Evolutionary conservation across 2,329 filamentous ascomycete species (phyloP).

Genomic region (Aspergillus sp.): DNA sequence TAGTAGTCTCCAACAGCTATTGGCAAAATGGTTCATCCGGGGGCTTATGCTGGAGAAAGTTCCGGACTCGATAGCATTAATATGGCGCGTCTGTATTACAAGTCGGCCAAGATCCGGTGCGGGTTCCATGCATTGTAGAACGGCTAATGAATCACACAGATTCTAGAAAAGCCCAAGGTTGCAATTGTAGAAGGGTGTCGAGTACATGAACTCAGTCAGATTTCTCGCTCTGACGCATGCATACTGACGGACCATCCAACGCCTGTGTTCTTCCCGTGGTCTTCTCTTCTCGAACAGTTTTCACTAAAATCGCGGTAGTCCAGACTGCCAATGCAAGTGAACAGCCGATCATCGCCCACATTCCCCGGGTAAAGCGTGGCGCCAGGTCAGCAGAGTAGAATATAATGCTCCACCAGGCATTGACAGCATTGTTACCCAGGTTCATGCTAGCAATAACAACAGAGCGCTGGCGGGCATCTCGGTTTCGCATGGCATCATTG

Average conservation of each 20-base stretch:
- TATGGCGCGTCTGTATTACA: no score
- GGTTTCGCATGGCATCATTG: slow-evolving; percentile 66
- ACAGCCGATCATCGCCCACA: slow-evolving; percentile 22
- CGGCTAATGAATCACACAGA: no score
- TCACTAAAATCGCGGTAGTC: background rate
- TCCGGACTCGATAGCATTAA: no score
- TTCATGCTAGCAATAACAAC: slow-evolving; percentile 74
- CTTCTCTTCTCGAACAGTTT: background rate
- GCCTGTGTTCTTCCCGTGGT: background rate
- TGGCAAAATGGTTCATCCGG: no score
- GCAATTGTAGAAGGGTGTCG: background rate
- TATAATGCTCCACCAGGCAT: slow-evolving; percentile 71
- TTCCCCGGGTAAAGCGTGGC: slow-evolving; percentile 62
- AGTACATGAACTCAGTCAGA: background rate
- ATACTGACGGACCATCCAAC: background rate
- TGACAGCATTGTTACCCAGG: slow-evolving; percentile 65
- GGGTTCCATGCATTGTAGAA: no score
- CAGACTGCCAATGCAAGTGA: background rate
- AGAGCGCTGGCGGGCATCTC: slow-evolving; percentile 62
- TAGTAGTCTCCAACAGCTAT: no score
- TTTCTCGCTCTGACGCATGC: background rate
- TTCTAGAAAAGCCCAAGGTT: background rate
- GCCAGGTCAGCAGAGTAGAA: slow-evolving; percentile 69
- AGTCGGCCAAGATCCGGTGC: no score
- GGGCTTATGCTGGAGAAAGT: no score